Evolutionary conservation across 768 basidiomycete genomes (phyloP).

Genomic region (Amanita brunnescens): DNA sequence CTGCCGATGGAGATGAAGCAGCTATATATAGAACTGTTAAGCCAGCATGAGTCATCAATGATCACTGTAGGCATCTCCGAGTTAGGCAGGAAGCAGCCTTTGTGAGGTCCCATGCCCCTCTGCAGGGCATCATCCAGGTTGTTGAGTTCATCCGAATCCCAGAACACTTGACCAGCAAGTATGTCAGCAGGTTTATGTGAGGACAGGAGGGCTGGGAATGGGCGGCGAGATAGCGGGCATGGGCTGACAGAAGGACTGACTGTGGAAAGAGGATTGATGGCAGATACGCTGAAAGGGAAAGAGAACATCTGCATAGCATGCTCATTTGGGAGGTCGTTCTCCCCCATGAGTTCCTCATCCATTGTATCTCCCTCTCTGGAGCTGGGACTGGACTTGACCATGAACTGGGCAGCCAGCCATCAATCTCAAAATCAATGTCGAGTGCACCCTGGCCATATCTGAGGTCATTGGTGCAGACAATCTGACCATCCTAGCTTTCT

Average conservation of each 20-base stretch:
- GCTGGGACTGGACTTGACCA: constrained; percentile 40
- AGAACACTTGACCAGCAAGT: constrained; percentile 50
- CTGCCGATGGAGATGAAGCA: constrained; percentile 8
- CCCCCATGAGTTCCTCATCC: constrained; percentile 77
- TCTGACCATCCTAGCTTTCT: constrained; percentile 65
- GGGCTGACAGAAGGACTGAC: constrained; percentile 51
- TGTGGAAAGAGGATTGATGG: constrained; percentile 71
- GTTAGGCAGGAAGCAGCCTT: constrained; percentile 31
- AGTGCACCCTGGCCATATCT: constrained; percentile 48
- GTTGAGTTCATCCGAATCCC: constrained; percentile 37
- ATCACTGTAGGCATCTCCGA: constrained; percentile 31
- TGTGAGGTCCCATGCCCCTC: constrained; percentile 24
- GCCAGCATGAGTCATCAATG: constrained; percentile 30
- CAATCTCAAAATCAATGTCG: constrained; percentile 63
- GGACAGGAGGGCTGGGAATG: constrained; percentile 15
- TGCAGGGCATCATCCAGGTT: constrained; percentile 22
- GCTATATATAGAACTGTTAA: constrained; percentile 13
- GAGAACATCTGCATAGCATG: constrained; percentile 66
- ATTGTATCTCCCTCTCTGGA: constrained; percentile 67
- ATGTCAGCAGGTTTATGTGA: constrained; percentile 62
- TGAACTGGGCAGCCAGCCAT: constrained; percentile 41
- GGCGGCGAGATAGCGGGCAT: constrained; percentile 24
- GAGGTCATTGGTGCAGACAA: constrained; percentile 61
- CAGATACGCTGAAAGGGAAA: constrained; percentile 52
- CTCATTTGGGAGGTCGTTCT: constrained; percentile 64